Percentiles rank a stretch among this genome's conserved stretches.
phyloP scores from a whole-genome alignment of 2,329 filamentous ascomycete genomes.

The Sclerotinia spermophila region DNA sequence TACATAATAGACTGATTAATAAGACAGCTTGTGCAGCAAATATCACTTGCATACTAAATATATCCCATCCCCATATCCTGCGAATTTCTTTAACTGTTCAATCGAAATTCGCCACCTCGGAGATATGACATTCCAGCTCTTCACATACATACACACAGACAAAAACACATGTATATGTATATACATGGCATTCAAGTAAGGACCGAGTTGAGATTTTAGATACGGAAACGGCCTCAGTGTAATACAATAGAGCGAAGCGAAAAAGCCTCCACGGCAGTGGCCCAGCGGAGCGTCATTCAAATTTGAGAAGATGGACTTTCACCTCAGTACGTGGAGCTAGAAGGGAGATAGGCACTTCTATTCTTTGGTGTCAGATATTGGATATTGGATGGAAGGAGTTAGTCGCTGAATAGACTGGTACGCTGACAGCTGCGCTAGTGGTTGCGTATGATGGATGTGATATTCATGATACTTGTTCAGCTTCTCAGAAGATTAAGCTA shows the following conservation, averaged over 20 bases:
- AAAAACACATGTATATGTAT: not conserved
- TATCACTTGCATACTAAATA: too few species aligned
- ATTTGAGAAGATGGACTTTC: not conserved
- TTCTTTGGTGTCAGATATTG: not conserved
- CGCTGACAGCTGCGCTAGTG: not conserved
- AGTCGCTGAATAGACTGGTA: not conserved
- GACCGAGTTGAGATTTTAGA: not conserved
- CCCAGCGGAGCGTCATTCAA: not conserved
- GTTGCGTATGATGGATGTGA: too few species aligned
- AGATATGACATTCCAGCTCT: too few species aligned
- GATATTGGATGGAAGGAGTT: not conserved
- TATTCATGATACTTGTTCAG: not conserved
- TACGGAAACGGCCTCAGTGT: not conserved
- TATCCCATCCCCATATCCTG: not conserved
- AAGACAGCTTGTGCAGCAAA: not conserved
- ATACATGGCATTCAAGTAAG: not conserved
- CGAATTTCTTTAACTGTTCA: not conserved
- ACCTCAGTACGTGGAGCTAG: not conserved
- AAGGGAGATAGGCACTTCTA: not conserved
- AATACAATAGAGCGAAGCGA: not conserved
- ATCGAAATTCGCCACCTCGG: not conserved
- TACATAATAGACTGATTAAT: too few species aligned
- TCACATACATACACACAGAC: too few species aligned
- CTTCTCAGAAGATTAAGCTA: not conserved
- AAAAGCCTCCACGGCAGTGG: not conserved